Conservation (phyloP, 2,329 filamentous ascomycete species). For the Fusarium kyushuense region DNA sequence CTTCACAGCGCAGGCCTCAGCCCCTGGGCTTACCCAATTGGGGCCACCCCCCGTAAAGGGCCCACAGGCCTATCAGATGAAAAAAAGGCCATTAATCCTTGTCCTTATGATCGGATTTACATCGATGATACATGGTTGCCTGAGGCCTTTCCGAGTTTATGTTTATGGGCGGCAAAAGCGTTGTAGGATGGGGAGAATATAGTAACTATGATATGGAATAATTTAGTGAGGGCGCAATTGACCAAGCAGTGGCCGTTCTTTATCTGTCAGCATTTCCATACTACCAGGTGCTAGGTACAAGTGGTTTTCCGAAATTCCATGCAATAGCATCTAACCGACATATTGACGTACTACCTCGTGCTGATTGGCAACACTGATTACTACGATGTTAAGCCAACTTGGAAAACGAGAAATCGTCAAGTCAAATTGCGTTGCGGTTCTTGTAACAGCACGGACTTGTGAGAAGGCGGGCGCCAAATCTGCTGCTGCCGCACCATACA, state of each 20-base stretch:
- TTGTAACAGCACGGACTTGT: neutral
- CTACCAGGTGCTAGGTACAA: neutral
- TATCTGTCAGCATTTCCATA: neutral
- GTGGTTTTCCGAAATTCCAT: neutral
- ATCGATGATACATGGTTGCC: conserved; percentile 35
- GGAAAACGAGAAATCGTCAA: neutral
- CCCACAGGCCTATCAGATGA: conserved; percentile 20
- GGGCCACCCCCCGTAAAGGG: conserved; percentile 22
- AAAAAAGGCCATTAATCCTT: conserved; percentile 28
- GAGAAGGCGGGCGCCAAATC: neutral
- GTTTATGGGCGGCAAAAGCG: conserved; percentile 8
- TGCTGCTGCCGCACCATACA: neutral
- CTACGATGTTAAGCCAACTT: neutral
- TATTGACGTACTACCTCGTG: neutral
- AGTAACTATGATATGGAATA: conserved; percentile 11
- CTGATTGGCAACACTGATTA: neutral
- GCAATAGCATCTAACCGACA: neutral
- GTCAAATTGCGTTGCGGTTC: too few species aligned
- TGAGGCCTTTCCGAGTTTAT: conserved; percentile 33
- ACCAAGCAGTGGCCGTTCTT: neutral
- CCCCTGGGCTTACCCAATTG: conserved; percentile 49
- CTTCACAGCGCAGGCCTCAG: conserved; percentile 36
- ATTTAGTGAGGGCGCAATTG: conserved; percentile 5
- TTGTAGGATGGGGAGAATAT: neutral
- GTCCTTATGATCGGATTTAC: conserved; percentile 4